Conservation (phyloP, 2,329 filamentous ascomycete genomes). For the Aspergillus eucalypticola region DNA sequence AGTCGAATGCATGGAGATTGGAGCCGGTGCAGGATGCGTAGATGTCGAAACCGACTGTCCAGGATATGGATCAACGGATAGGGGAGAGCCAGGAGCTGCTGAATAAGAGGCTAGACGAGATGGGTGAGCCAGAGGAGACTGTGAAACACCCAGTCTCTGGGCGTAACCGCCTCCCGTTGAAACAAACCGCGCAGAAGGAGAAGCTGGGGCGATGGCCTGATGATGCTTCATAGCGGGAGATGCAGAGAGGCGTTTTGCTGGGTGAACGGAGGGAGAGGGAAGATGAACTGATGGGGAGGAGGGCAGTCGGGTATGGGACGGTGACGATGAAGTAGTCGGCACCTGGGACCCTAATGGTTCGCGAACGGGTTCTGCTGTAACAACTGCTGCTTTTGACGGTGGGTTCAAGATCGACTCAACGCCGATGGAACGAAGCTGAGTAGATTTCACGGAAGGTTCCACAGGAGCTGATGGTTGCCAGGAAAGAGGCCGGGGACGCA, state of each 20-base stretch:
- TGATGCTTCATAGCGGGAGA: slow-evolving; percentile 35
- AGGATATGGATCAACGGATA: slow-evolving; percentile 27
- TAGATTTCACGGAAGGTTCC: slow-evolving; percentile 35
- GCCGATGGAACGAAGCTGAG: slow-evolving; percentile 38
- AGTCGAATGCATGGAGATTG: slow-evolving; percentile 34
- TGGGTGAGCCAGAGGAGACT: slow-evolving; percentile 40
- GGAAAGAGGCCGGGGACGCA: slow-evolving; percentile 34
- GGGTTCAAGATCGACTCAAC: slow-evolving; percentile 47
- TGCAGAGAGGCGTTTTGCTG: slow-evolving; percentile 30
- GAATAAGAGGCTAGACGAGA: slow-evolving; percentile 31
- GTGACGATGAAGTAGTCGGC: slow-evolving; percentile 14
- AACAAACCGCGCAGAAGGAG: slow-evolving; percentile 39
- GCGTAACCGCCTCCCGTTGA: slow-evolving; percentile 29
- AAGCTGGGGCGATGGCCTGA: slow-evolving; percentile 37
- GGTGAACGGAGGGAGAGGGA: slow-evolving; percentile 24
- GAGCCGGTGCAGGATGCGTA: slow-evolving; percentile 15
- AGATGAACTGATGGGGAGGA: slow-evolving; percentile 32
- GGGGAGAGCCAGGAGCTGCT: slow-evolving; percentile 27
- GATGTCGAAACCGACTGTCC: slow-evolving; percentile 25
- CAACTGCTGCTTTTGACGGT: slow-evolving; percentile 28
- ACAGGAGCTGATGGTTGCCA: slow-evolving; percentile 40
- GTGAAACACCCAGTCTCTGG: slow-evolving; percentile 34
- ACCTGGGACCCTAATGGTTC: slow-evolving; percentile 27
- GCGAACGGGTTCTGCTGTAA: slow-evolving; percentile 20
- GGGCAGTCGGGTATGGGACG: slow-evolving; percentile 28